These are phyloP conservation scores for Solanum piurae DNA, from an alignment of 257 asterid species.

Conservation along the genomic window DNA sequence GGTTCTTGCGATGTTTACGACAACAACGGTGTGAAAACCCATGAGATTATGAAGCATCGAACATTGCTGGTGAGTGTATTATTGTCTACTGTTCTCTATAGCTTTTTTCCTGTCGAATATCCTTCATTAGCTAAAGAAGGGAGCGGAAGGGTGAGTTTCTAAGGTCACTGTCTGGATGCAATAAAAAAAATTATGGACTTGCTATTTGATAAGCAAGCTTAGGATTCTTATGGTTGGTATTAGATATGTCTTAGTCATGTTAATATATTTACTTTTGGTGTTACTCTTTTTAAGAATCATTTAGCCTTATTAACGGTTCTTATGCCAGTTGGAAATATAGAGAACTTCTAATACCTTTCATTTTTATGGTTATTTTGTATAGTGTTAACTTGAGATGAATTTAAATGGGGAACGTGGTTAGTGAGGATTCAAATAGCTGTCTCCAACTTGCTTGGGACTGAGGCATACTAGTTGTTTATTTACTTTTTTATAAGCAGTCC, in stretches of 20 bases:
- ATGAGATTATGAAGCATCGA: conserved; percentile 80
- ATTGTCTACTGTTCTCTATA: background rate
- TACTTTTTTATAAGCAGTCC: background rate
- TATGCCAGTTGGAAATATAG: background rate
- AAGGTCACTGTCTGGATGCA: background rate
- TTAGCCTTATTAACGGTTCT: background rate
- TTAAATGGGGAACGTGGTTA: background rate
- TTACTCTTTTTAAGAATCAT: background rate
- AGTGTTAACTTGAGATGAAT: background rate
- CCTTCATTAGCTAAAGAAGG: background rate
- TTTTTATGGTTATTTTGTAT: background rate
- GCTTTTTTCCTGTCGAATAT: background rate
- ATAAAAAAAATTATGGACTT: background rate
- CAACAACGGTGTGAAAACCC: conserved; percentile 56
- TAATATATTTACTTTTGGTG: background rate
- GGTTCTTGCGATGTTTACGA: conserved; percentile 65
- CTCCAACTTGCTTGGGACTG: background rate
- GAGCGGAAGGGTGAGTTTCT: background rate
- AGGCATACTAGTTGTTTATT: background rate
- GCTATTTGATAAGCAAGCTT: background rate
- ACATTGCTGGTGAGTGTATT: conserved; percentile 57
- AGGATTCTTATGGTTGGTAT: background rate
- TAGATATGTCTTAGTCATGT: background rate
- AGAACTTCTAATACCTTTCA: background rate
- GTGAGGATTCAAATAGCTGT: background rate